Conservation (phyloP, 768 basidiomycete genomes). For the Termitomyces sp. region DNA sequence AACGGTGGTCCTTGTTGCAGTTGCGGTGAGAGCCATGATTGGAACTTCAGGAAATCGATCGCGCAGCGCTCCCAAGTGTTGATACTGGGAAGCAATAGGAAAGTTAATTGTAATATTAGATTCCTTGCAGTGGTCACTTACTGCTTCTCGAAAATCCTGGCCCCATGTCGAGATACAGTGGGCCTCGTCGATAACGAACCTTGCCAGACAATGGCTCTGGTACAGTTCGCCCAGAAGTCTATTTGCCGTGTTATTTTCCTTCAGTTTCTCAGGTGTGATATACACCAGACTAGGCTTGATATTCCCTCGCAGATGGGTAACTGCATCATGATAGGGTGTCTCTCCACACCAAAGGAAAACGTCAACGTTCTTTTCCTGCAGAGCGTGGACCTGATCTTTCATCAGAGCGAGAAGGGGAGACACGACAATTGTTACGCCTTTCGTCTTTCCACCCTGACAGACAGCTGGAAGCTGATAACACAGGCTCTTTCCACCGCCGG, state of each 20-base stretch:
- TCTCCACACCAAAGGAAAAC: slow-evolving; percentile 70
- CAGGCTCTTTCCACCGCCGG: slow-evolving; percentile 88
- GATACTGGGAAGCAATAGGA: slow-evolving; percentile 47
- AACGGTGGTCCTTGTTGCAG: slow-evolving; percentile 76
- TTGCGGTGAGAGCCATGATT: slow-evolving; percentile 96
- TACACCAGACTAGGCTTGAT: slow-evolving; percentile 72
- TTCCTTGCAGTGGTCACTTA: slow-evolving; percentile 29
- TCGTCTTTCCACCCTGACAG: slow-evolving; percentile 64
- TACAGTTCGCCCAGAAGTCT: slow-evolving; percentile 59
- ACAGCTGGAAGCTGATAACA: slow-evolving; percentile 92
- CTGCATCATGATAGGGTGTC: slow-evolving; percentile 35
- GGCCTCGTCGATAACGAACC: slow-evolving; percentile 96
- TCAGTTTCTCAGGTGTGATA: slow-evolving; percentile 88
- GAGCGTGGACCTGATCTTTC: slow-evolving; percentile 76
- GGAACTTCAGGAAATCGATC: slow-evolving; percentile 75
- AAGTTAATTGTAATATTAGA: neutral
- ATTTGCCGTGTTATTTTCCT: slow-evolving; percentile 54
- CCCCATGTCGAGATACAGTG: slow-evolving; percentile 97
- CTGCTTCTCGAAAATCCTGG: slow-evolving; percentile 84
- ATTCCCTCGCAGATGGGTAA: slow-evolving; percentile 39
- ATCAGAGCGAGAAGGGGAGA: slow-evolving; percentile 89
- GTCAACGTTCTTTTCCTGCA: slow-evolving; percentile 62
- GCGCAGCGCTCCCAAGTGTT: slow-evolving; percentile 63
- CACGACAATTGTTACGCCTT: slow-evolving; percentile 86
- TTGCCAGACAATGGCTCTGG: slow-evolving; percentile 54